Conservation (phyloP, 2,329 filamentous ascomycete species). For the Penicillium frequentans region DNA sequence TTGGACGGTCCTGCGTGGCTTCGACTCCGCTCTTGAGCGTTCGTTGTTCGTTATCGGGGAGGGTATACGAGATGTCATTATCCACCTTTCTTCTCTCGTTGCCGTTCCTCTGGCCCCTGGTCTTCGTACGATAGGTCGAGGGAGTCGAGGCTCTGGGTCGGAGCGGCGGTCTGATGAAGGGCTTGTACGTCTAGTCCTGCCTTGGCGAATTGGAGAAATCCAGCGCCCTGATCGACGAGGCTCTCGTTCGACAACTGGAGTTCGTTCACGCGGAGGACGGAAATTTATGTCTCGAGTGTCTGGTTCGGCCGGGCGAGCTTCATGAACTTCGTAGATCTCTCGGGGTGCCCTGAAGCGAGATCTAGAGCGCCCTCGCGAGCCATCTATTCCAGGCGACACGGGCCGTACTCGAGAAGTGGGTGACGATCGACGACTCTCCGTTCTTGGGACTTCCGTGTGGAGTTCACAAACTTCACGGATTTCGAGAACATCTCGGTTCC, state of each 20-base stretch:
- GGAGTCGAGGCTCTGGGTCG: neutral
- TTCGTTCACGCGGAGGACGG: slow-evolving; percentile 17
- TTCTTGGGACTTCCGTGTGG: neutral
- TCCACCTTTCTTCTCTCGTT: neutral
- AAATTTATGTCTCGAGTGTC: neutral
- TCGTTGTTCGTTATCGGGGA: neutral
- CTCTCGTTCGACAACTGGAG: slow-evolving; percentile 20
- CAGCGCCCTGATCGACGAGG: slow-evolving; percentile 9
- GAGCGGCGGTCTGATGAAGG: too few relatives aligned
- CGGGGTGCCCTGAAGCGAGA: neutral
- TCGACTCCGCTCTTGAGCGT: neutral
- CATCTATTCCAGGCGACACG: neutral
- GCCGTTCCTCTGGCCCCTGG: neutral
- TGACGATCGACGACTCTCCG: neutral
- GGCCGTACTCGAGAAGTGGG: neutral
- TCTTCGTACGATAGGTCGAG: neutral
- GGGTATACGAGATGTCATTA: neutral
- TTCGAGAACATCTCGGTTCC: neutral
- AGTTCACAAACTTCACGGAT: neutral
- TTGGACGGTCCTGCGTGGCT: neutral
- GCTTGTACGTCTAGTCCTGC: neutral
- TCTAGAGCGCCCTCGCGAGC: neutral
- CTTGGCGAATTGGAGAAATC: neutral
- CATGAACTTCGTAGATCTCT: neutral
- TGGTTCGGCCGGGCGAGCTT: neutral